Base-by-base conservation (phyloP, 2,329 filamentous ascomycete genomes). In the Diaporthe sp. region DNA sequence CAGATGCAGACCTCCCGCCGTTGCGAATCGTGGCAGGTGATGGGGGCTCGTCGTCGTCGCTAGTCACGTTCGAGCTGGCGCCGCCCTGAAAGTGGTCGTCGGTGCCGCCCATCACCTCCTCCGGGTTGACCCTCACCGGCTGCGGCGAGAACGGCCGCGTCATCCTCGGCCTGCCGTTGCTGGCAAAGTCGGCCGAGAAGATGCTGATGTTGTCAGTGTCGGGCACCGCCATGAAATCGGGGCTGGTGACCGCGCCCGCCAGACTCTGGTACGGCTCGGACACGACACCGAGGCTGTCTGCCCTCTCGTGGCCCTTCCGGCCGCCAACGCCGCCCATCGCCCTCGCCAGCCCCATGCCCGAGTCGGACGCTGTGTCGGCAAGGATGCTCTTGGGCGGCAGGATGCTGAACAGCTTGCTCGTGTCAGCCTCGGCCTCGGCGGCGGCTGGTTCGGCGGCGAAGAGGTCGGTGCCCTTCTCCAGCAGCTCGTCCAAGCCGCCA, bases 381-480 rank as follows among this genome's bases (percentile, higher is more conserved):
- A 93, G 87, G 79, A 93, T 93, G 80, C 90, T 92, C 82, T 90
- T 91, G 17, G 90, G 89, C 53, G 91, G 90, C 65, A 93, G 83
- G 78, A 93, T 92, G 79, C 90, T 92, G 82, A 93, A 93, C 79
- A 93, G 85, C 84, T 90, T 91, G 22, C 84, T 83, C 44, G 79
- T 81, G n/a, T 80, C 80, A 70, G 80, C 81, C n/a, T 77, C 79
- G 81, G 80, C 73, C 7, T 82, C 81, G 9, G 82, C 82, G 39
- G 83, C 81, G 44, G 82, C 83, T 2, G 79, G 79, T 55, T 81
- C 80, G 22, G 79, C 77, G 12, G 74, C 89, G 76, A 92, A 92
- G 25, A 93, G 83, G 80, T 94, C 92, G 49, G 87, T 86, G 12
- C 91, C 92, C 79, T 89, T 90, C 76, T 93, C 92, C 4, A 94